Conservation (phyloP, 441 rosid genomes). For the Aquilaria agallochum region DNA sequence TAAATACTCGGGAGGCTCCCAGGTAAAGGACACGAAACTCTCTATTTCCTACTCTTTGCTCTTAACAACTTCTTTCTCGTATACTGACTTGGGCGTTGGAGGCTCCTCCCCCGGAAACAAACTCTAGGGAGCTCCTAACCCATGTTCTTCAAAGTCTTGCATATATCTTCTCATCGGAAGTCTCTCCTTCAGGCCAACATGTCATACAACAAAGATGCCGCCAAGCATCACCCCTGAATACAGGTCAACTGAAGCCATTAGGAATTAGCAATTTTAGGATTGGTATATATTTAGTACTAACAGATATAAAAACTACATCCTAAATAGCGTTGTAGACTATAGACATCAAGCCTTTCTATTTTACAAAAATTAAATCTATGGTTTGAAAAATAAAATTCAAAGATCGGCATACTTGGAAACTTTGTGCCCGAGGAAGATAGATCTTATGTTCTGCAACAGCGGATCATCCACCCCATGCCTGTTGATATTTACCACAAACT, state of each 20-base stretch:
- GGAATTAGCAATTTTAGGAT: slow-evolving; percentile 42
- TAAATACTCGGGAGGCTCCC: too few species aligned
- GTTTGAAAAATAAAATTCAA: slow-evolving; percentile 2
- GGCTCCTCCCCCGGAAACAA: too few species aligned
- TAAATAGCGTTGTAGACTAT: slow-evolving; percentile 12
- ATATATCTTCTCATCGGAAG: too few species aligned
- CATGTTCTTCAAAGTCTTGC: too few species aligned
- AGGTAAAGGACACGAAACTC: too few species aligned
- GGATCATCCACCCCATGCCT: slow-evolving; percentile 32
- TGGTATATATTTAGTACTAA: slow-evolving; percentile 44
- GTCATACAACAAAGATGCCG: slow-evolving; percentile 4
- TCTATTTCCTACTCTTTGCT: too few species aligned
- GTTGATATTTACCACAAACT: too few species aligned
- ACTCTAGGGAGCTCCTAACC: too few species aligned
- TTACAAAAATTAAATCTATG: neutral
- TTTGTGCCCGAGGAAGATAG: slow-evolving; percentile 4
- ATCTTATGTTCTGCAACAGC: slow-evolving; percentile 58
- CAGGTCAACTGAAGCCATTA: slow-evolving; percentile 40
- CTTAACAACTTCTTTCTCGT: too few species aligned
- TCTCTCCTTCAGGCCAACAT: too few species aligned
- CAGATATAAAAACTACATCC: slow-evolving; percentile 13
- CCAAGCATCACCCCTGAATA: slow-evolving; percentile 14
- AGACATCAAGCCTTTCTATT: neutral
- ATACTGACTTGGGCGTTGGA: too few species aligned
- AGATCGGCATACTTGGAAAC: neutral